Evolutionary conservation across 2,329 filamentous ascomycete genomes (phyloP).

Genomic region (Calonectria honghensis): DNA sequence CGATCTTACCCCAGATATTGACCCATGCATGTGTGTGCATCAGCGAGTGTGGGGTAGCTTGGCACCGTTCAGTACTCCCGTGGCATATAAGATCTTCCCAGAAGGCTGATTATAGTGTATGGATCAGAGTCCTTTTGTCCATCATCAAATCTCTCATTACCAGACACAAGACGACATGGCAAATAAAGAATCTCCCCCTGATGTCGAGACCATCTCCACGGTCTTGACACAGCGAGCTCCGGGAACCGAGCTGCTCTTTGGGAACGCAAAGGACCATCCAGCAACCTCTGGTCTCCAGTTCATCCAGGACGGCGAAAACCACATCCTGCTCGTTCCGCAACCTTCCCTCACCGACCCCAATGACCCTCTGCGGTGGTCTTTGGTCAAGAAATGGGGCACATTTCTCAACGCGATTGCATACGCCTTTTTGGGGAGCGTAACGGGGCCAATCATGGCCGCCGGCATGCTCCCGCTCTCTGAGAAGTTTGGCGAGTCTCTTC

Average conservation of each 20-base stretch:
- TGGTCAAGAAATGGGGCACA: constrained; percentile 30
- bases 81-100: constrained; percentile 22
- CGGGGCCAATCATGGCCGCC: constrained; percentile 37
- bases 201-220: constrained; percentile 20
- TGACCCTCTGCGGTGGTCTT: constrained; percentile 36
- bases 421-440: constrained; percentile 38
- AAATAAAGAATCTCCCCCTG: neutral
- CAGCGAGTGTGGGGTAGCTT: constrained; percentile 17
- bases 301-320: constrained; percentile 21
- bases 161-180: constrained; percentile 6
- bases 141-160: neutral
- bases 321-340: constrained; percentile 35
- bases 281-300: constrained; percentile 23
- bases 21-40: neutral
- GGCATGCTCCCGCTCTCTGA: constrained; percentile 31
- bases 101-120: neutral
- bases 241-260: constrained; percentile 36
- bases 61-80: neutral
- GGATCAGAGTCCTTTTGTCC: neutral
- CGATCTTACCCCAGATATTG: constrained; percentile 20
- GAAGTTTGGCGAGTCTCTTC: constrained; percentile 32
- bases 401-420: constrained; percentile 33
- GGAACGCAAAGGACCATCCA: constrained; percentile 9
- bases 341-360: constrained; percentile 30
- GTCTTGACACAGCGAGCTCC: constrained; percentile 18